Base-by-base conservation (phyloP, 306 rosid species). In the Dryas alaskensis region DNA sequence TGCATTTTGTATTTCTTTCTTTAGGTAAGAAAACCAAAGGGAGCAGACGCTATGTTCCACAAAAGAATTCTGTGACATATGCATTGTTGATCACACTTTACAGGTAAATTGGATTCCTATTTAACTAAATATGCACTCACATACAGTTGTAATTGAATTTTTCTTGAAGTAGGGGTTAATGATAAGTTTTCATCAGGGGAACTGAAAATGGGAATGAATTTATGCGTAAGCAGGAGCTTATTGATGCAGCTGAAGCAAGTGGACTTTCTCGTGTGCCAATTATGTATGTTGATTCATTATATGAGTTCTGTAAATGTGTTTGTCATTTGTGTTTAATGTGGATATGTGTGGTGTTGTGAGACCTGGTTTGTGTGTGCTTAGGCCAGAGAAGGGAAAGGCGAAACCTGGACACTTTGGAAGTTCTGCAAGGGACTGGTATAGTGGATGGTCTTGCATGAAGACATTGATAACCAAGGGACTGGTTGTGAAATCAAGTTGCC, bases 391-490 rank as follows among this genome's bases (percentile, higher is more conserved):
- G 76, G 97, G 97, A 67, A 91, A 89, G 80, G 97, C 95, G 72
- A 89, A 89, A 73, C 91, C 83, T 40, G 87, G 78, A 57, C 82
- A 67, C 58, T 86, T 79, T 67, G 91, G 91, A 63, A 82, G 87
- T 81, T 88, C 98, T 75, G 60, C 89, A 12, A 84, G 73, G 79
- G 96, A 91, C 49, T 91, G 96, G 96, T 94, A 94, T 83, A 88
- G 90, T 84, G 98, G 97, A 78, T 94, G 97, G 98, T 82, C 42
- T 78, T 88, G 90, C 80, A 91, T 94, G 97, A 91, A 87, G 88
- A 85, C 92, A 52, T 84, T 94, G 82, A 70, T 91, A 79, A 63
- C 82, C 48, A 91, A 87, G 81, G 92, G 97, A 80, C 85, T 94
- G 54, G 95, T 84, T 81, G 90, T 86, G 62, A 91, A 89, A 81